A percentile compares a stretch with the other conserved stretches of the same genome.
Evolutionary conservation across 495 filamentous ascomycete genomes (phyloP).

Genomic region (Neurospora sp.): DNA sequence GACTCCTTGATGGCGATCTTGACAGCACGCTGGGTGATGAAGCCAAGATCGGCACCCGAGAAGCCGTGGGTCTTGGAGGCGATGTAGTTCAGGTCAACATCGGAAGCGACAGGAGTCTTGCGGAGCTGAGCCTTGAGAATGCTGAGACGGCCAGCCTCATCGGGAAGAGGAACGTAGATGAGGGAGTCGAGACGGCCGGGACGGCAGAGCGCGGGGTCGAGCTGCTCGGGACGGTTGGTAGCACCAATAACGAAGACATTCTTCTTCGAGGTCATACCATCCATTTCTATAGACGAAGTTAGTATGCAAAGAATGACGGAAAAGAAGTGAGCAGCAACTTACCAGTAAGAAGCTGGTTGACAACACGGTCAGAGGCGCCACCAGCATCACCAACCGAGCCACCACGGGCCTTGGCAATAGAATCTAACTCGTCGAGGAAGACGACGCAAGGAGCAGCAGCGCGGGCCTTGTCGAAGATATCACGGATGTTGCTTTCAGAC

Average conservation of each 20-base stretch:
- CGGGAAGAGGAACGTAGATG: constrained; percentile 93
- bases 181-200: constrained; percentile 97
- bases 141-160: constrained; percentile 72
- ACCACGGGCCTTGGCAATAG: constrained; percentile 98
- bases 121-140: constrained; percentile 95
- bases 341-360: constrained; percentile 98
- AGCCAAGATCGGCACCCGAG: constrained; percentile 98
- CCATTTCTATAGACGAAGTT: constrained; percentile 66
- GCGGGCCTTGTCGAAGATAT: constrained; percentile 99
- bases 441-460: constrained; percentile 97
- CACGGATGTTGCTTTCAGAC: constrained; percentile 98
- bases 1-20: constrained; percentile 98
- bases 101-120: constrained; percentile 85
- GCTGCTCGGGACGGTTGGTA: constrained; percentile 96
- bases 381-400: constrained; percentile 95
- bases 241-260: constrained; percentile 99
- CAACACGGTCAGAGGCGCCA: constrained; percentile 97
- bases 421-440: constrained; percentile 97
- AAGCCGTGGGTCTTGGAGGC: constrained; percentile 97
- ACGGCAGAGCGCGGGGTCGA: constrained; percentile 94
- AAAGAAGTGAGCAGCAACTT: constrained; percentile 28
- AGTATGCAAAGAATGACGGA: constrained; percentile 21
- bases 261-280: constrained; percentile 99
- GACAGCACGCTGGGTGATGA: constrained; percentile 96
- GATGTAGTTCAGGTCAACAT: constrained; percentile 85